A percentile compares a stretch with the other conserved stretches of the same genome.
These are phyloP conservation scores for Suhomyces maxii DNA, from an alignment of 1,139 yeast genomes.

Conservation along the genomic window DNA sequence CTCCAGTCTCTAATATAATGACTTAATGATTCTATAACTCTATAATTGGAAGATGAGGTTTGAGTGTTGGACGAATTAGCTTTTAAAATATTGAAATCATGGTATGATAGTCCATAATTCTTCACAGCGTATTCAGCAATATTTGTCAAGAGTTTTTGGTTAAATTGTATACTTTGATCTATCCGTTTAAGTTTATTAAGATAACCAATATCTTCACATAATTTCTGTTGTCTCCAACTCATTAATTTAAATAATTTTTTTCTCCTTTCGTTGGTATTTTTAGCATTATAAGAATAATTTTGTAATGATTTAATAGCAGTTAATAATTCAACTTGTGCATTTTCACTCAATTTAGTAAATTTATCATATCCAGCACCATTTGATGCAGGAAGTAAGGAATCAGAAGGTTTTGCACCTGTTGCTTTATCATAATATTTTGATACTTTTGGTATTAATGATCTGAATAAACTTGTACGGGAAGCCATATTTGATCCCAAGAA, in stretches of 20 bases:
- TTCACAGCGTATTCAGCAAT: constrained; percentile 44
- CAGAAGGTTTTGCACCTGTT: constrained; percentile 3
- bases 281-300: constrained; percentile 41
- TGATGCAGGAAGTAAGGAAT: constrained; percentile 2
- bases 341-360: constrained; percentile 19
- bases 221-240: constrained; percentile 55
- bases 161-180: constrained; percentile 44
- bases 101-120: constrained; percentile 38
- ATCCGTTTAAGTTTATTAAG: constrained; percentile 48
- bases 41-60: constrained; percentile 42
- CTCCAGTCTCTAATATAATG: constrained; percentile 81
- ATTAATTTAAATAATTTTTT: constrained; percentile 47
- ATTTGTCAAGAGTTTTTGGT: constrained; percentile 45
- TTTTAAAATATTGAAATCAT: constrained; percentile 38
- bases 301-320: constrained; percentile 55
- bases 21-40: constrained; percentile 69
- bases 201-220: constrained; percentile 58
- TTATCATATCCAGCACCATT: constrained; percentile 13
- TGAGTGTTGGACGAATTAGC: constrained; percentile 12
- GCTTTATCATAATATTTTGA: constrained; percentile 2
- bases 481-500: constrained; percentile 36
- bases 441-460: constrained; percentile 8
- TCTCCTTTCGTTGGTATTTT: constrained; percentile 46
- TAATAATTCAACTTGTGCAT: constrained; percentile 36
- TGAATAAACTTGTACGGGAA: constrained; percentile 26